These are phyloP conservation scores for Mitragyna speciosa DNA, from an alignment of 257 asterid species.

Conservation along the genomic window DNA sequence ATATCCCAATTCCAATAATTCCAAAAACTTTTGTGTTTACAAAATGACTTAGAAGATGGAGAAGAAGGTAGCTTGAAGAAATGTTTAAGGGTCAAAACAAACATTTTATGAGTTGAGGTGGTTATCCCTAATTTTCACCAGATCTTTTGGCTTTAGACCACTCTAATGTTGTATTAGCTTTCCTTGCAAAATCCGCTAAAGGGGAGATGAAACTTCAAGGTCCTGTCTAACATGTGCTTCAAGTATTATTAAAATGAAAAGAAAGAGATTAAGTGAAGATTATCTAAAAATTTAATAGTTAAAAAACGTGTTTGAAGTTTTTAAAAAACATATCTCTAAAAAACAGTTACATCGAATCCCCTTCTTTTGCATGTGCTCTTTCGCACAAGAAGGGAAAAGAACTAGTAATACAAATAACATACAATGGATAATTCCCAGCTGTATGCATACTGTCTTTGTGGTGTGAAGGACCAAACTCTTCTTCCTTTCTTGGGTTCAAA, in stretches of 20 bases:
- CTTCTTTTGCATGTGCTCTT: too few relatives aligned
- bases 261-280: background rate
- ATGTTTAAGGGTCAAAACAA: slow-evolving; percentile 1
- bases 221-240: background rate
- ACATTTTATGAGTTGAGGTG: background rate
- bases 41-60: background rate
- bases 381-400: too few relatives aligned
- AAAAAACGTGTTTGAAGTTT: too few relatives aligned
- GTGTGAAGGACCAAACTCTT: too few relatives aligned
- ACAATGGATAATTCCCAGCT: too few relatives aligned
- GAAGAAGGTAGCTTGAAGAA: background rate
- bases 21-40: background rate
- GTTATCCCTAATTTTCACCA: background rate
- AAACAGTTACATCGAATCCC: too few relatives aligned
- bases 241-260: background rate
- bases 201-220: background rate
- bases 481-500: too few relatives aligned
- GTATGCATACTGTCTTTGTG: too few relatives aligned
- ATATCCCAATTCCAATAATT: background rate
- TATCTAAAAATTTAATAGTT: background rate
- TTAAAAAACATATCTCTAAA: too few relatives aligned
- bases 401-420: too few relatives aligned
- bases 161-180: background rate
- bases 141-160: background rate
- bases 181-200: background rate